Conservation (phyloP, 345 rosid species). For the Rhodamnia argentea region DNA sequence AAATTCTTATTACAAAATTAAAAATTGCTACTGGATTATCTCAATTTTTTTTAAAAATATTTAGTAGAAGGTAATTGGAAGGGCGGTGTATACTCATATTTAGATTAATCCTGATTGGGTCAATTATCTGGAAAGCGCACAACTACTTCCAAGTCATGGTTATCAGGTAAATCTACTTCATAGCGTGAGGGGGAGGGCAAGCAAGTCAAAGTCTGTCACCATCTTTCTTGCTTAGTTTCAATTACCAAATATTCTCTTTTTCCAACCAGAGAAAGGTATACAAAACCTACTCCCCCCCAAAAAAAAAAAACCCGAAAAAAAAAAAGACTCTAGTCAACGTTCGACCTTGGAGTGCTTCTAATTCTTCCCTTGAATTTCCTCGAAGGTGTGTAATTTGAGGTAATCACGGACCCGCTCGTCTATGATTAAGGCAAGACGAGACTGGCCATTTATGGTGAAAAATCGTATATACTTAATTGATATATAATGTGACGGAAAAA, state of each 20-base stretch:
- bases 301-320: not conserved
- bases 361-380: not conserved
- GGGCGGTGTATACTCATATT: too few relatives aligned
- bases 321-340: not conserved
- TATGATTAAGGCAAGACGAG: not conserved
- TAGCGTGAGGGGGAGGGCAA: not conserved
- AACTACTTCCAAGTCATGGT: not conserved
- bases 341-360: not conserved
- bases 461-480: too few relatives aligned
- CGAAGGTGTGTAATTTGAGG: not conserved
- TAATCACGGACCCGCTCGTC: not conserved
- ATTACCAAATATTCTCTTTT: too few relatives aligned
- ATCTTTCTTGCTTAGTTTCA: not conserved
- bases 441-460: too few relatives aligned
- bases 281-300: not conserved
- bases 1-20: not conserved
- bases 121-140: not conserved
- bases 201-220: not conserved
- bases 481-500: too few relatives aligned
- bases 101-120: too few relatives aligned
- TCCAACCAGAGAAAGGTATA: accelerated
- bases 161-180: not conserved
- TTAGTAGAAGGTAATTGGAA: not conserved
- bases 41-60: too few relatives aligned
- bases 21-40: too few relatives aligned